These are phyloP conservation scores for Aspergillus sparsus DNA, from an alignment of 495 filamentous ascomycete genomes.

Conservation along the genomic window DNA sequence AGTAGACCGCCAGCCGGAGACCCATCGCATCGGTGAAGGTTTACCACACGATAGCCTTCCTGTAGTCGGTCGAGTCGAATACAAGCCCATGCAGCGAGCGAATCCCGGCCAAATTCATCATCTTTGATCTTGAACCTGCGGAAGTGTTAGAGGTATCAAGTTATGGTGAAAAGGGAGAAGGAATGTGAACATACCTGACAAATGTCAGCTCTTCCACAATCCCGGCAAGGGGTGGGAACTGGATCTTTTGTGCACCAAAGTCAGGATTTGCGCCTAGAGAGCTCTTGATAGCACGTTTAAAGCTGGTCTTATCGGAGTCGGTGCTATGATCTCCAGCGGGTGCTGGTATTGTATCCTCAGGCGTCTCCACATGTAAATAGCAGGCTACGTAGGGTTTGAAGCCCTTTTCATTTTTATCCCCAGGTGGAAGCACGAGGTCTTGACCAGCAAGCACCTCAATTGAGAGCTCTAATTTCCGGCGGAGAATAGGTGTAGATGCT, in stretches of 20 bases:
- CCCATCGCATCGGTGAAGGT: constrained; percentile 66
- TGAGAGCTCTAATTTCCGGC: constrained; percentile 42
- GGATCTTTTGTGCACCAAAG: constrained; percentile 63
- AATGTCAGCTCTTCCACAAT: constrained; percentile 80
- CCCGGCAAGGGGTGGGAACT: constrained; percentile 60
- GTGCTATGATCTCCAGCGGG: constrained; percentile 42
- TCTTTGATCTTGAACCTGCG: constrained; percentile 82
- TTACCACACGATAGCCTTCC: constrained; percentile 73
- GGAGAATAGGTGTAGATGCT: constrained; percentile 26
- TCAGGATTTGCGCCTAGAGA: constrained; percentile 66
- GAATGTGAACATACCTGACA: constrained; percentile 58
- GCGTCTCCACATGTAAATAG: constrained; percentile 75
- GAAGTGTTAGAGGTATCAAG: constrained; percentile 6
- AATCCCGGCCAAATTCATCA: constrained; percentile 72
- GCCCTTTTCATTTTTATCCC: constrained; percentile 54
- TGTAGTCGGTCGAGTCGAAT: constrained; percentile 78
- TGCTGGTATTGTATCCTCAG: constrained; percentile 26
- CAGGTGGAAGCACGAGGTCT: constrained; percentile 48
- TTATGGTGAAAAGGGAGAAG: constrained; percentile 10
- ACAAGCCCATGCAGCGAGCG: constrained; percentile 84
- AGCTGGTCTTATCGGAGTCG: constrained; percentile 57
- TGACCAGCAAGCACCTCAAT: constrained; percentile 57
- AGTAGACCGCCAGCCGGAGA: constrained; percentile 61
- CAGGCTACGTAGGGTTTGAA: constrained; percentile 81
- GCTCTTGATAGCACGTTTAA: constrained; percentile 68